Evolutionary conservation across 345 rosid species (phyloP), one percentile per base, ranked within the genome.

Genomic region (Populus deltoides): DNA sequence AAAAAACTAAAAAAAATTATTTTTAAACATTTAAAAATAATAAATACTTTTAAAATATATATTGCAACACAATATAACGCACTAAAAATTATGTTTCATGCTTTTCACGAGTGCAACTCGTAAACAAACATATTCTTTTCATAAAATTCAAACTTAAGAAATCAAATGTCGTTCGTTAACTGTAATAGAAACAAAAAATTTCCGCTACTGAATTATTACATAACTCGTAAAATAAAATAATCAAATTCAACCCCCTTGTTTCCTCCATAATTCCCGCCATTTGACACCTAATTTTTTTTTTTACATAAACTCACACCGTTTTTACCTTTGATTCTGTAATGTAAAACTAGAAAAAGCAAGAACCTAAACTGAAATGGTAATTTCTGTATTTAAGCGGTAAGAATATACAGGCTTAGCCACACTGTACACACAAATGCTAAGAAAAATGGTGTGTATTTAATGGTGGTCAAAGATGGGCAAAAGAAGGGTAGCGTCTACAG

Each of bases 201-300:
- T n/a, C 13, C 29, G 29, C 12, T 24, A 10, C 63, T 55, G 15
- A 59, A 24, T 59, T 3, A 24, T 25, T 8, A 11, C 15, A 11
- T 5, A 24, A 10, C 27, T 25, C 24, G 63, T 9, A 10, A n/a
- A 9, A 59, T 10, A 59, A 59, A 55, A 18, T 22, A 20, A 20
- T 20, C 7, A 25, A 59, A 29, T 45, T 45, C 25, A 45, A 71
- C 11, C 57, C 35, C 55, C 22, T 77, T 12, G 43, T 57, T 59
- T 39, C 12, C 70, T 75, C 86, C 86, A 85, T 77, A 85, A 75
- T 77, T 82, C 74, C 78, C 84, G 81, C 80, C 83, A 76, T 8
- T 45, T 33, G 76, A 75, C 83, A 82, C 81, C 77, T 33, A 4
- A 0, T 33, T 63, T 69, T 22, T 57, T n/a, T n/a, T 57, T 0